Conservation (phyloP, 1,284 basidiomycete species). For the Trichosporon coremiiforme region DNA sequence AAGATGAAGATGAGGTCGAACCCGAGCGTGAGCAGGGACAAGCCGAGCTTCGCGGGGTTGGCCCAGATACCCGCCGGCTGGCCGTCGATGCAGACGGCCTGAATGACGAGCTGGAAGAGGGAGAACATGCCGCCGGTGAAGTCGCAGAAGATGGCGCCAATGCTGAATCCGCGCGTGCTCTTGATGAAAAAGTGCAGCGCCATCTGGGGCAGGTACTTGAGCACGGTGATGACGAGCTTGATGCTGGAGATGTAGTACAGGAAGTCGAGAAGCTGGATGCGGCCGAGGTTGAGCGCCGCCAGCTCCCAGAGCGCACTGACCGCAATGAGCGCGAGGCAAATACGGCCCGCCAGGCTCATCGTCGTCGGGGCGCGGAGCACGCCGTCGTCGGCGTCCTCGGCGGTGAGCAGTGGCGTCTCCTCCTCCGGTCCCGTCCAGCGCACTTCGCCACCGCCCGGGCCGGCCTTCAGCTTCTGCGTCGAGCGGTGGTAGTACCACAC, state of each 20-base stretch:
- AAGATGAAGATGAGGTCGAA: slow-evolving; percentile 24
- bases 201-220: slow-evolving; percentile 56
- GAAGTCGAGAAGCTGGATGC: slow-evolving; percentile 50
- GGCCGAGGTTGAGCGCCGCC: slow-evolving; percentile 37
- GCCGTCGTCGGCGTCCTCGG: neutral
- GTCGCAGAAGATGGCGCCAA: slow-evolving; percentile 49
- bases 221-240: slow-evolving; percentile 49
- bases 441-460: slow-evolving; percentile 5
- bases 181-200: slow-evolving; percentile 48
- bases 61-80: slow-evolving; percentile 52
- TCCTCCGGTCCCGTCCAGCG: slow-evolving; percentile 22
- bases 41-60: slow-evolving; percentile 54
- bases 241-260: slow-evolving; percentile 50
- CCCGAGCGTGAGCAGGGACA: slow-evolving; percentile 41
- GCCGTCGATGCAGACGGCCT: slow-evolving; percentile 46
- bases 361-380: slow-evolving; percentile 28
- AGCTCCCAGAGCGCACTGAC: slow-evolving; percentile 33
- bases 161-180: slow-evolving; percentile 50
- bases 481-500: slow-evolving; percentile 38
- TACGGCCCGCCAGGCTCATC: slow-evolving; percentile 35
- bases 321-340: slow-evolving; percentile 39
- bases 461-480: slow-evolving; percentile 18
- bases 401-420: slow-evolving; percentile 22
- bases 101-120: slow-evolving; percentile 53
- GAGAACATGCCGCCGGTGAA: slow-evolving; percentile 51